These are phyloP conservation scores for Xerocomellus chrysenteron DNA, from an alignment of 768 basidiomycete genomes.

Conservation along the genomic window DNA sequence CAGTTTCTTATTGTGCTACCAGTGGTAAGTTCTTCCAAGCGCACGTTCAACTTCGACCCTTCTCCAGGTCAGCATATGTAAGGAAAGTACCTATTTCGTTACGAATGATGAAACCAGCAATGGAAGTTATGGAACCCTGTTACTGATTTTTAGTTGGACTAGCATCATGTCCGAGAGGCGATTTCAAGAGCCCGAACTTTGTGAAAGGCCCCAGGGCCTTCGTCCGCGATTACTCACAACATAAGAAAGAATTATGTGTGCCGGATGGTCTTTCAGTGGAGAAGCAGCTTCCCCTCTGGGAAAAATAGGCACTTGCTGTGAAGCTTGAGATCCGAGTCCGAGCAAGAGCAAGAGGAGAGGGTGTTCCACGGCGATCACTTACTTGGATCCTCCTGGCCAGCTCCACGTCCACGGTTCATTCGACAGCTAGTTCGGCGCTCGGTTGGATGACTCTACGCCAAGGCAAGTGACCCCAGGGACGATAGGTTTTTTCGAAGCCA, in stretches of 20 bases:
- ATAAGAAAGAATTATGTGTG: slow-evolving; percentile 73
- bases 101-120: slow-evolving; percentile 54
- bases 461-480: slow-evolving; percentile 72
- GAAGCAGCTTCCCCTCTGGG: slow-evolving; percentile 61
- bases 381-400: slow-evolving; percentile 62
- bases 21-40: no score
- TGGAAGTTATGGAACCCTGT: slow-evolving; percentile 75
- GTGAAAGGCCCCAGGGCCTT: slow-evolving; percentile 82
- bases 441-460: slow-evolving; percentile 78
- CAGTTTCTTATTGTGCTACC: no score
- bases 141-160: slow-evolving; percentile 8
- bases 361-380: slow-evolving; percentile 15
- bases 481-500: slow-evolving; percentile 81
- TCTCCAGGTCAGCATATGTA: slow-evolving; percentile 63
- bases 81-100: slow-evolving; percentile 74
- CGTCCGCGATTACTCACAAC: slow-evolving; percentile 62
- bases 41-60: slow-evolving; percentile 63
- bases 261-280: slow-evolving; percentile 68
- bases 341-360: no score
- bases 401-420: slow-evolving; percentile 75
- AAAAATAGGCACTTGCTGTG: slow-evolving; percentile 71
- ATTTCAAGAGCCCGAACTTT: slow-evolving; percentile 38
- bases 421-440: slow-evolving; percentile 64
- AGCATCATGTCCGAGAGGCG: background rate
- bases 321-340: slow-evolving; percentile 50